phyloP scores from a whole-genome alignment of 257 asterid species.

The Plantago ovata region DNA sequence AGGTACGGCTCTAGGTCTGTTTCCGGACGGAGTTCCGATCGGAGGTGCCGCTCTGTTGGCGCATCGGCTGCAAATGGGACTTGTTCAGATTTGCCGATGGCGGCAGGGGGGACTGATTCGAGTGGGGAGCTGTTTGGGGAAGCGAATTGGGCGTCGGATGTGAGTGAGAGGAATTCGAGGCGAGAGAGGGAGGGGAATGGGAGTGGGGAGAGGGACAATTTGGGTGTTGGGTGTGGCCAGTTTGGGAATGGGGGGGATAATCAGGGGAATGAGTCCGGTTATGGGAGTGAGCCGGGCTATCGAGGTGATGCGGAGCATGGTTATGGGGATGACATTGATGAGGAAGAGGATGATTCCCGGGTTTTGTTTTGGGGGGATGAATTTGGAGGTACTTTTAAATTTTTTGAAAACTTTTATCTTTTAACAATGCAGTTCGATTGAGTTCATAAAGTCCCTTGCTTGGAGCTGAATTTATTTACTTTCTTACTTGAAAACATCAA shows the following conservation, averaged over 20 bases:
- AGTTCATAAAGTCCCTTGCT: neutral
- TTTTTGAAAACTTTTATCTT: neutral
- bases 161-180: constrained; percentile 67
- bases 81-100: constrained; percentile 84
- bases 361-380: constrained; percentile 83
- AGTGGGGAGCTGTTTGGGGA: constrained; percentile 96
- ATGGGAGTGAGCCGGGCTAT: constrained; percentile 96
- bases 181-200: constrained; percentile 58
- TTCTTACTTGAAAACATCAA: no score
- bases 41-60: constrained; percentile 76
- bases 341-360: constrained; percentile 76
- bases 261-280: constrained; percentile 79
- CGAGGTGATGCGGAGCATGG: constrained; percentile 88
- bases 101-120: constrained; percentile 86
- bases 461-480: neutral
- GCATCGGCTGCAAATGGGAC: constrained; percentile 90
- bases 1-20: constrained; percentile 82
- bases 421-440: neutral
- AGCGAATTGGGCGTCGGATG: constrained; percentile 88
- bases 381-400: constrained; percentile 60
- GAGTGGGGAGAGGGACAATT: constrained; percentile 49
- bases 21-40: constrained; percentile 91
- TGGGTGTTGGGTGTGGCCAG: constrained; percentile 43
- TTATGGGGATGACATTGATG: constrained; percentile 86
- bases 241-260: constrained; percentile 48